Evolutionary conservation across 371 early-diverging fungal species (phyloP), one percentile per base, ranked within the genome.

Genomic region (Actinomortierella ambigua): DNA sequence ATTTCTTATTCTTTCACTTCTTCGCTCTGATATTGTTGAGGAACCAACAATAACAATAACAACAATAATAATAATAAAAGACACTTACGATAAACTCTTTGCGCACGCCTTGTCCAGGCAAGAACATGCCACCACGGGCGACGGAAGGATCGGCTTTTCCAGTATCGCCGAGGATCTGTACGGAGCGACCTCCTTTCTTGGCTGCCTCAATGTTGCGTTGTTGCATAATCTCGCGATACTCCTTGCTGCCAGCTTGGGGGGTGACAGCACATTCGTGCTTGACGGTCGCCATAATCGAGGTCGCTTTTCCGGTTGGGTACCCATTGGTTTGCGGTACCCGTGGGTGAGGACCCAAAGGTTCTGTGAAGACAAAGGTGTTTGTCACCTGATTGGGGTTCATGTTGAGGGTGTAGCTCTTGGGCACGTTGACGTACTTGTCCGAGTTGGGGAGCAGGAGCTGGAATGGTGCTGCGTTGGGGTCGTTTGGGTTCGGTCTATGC

Each of bases 241-340:
- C 81, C 9, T 80, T 57, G 39, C 60, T 66, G 7, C 65, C 67
- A 20, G 77, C 65, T 51, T 79, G 71, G 1, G 96, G 95, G 15
- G 88, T 87, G 2, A 91, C 87, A 1, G 88, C 77, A 61, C 93
- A 93, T 68, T 95, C 95, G 59, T 94, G 92, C 59, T 89, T 88
- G 18, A 95, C 85, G 1, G 84, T 91, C 24, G 95, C 96, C n/a
- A 79, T 71, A 41, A 92, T 64, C 13, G 79, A 66, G 0, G 83
- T 84, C 14, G 73, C 73, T 41, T 66, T 73, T 24, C 73, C 73
- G 13, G 65, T 61, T 18, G 68, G 78, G 13, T 64, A 63, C 41
- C 73, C 73, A 17, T 61, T 75, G 53, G 65, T 77, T 59, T 61
- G 78, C 54, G 61, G 62, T 28, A 65, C 68, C 57, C 53, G 68